Evolutionary conservation across 2,329 filamentous ascomycete species (phyloP).

Genomic region (Dactylellina parvicollis): DNA sequence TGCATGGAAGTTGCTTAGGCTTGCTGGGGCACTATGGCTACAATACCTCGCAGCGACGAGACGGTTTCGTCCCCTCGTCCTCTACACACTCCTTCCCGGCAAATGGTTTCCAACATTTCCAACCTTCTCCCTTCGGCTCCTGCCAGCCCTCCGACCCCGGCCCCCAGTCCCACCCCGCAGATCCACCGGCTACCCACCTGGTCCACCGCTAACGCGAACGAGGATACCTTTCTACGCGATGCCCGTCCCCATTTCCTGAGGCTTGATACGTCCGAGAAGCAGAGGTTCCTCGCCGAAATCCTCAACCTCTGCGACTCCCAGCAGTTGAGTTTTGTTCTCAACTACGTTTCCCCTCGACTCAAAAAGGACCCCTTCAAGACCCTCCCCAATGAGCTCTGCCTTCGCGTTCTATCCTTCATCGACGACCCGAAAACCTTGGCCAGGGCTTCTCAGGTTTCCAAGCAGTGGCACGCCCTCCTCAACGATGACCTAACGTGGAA

Average conservation of each 20-base stretch:
- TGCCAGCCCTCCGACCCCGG: conserved; percentile 58
- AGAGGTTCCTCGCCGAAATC: conserved; percentile 74
- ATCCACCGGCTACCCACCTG: conserved; percentile 58
- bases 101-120: conserved; percentile 58
- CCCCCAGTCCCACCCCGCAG: conserved; percentile 58
- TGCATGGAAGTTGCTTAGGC: conserved; percentile 9
- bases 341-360: conserved; percentile 90
- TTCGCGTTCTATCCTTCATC: conserved; percentile 92
- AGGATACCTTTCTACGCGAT: conserved; percentile 58
- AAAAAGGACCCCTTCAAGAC: conserved; percentile 97
- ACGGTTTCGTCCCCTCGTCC: conserved; percentile 56
- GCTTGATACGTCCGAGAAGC: conserved; percentile 58
- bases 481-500: conserved; percentile 99
- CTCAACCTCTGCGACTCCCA: conserved; percentile 95
- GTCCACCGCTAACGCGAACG: conserved; percentile 58
- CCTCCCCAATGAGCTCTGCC: conserved; percentile 89
- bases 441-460: conserved; percentile 93
- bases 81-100: conserved; percentile 58
- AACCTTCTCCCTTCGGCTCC: conserved; percentile 58
- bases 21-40: conserved; percentile 20
- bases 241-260: conserved; percentile 58
- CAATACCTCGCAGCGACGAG: conserved; percentile 50
- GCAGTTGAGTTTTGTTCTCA: conserved; percentile 92
- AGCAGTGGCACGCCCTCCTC: conserved; percentile 89
- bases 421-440: conserved; percentile 95